Percentiles rank a stretch among this genome's conserved stretches.
Evolutionary conservation across 2,329 filamentous ascomycete genomes (phyloP).

Genomic region (Hypoxylon sp.): DNA sequence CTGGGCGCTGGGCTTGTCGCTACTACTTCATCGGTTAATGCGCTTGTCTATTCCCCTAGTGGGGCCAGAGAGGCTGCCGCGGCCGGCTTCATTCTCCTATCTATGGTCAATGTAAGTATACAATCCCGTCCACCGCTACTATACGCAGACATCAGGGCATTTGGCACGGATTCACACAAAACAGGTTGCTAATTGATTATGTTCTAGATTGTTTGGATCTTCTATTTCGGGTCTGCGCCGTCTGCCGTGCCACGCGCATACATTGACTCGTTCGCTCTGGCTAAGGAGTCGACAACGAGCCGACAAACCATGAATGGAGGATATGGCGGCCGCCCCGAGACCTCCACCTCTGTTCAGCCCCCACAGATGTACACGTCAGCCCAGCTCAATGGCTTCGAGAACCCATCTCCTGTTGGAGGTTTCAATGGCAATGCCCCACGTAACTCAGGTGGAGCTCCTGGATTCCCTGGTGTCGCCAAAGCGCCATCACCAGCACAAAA

Average conservation of each 20-base stretch:
- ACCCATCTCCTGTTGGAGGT: conserved; percentile 86
- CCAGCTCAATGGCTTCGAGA: conserved; percentile 96
- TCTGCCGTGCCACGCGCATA: conserved; percentile 89
- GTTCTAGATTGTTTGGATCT: conserved; percentile 92
- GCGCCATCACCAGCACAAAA: conserved; percentile 60
- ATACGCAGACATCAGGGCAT: background rate
- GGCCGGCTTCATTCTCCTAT: conserved; percentile 93
- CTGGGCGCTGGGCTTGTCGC: conserved; percentile 86
- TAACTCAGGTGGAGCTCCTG: conserved; percentile 61
- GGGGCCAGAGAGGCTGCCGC: conserved; percentile 86
- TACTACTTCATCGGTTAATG: conserved; percentile 88
- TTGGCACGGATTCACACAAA: background rate
- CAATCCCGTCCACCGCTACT: background rate
- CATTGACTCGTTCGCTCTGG: conserved; percentile 93
- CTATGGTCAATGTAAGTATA: conserved; percentile 86
- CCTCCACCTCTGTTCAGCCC: conserved; percentile 80
- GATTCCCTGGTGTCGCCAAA: conserved; percentile 56
- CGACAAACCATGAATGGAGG: conserved; percentile 80
- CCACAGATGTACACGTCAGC: conserved; percentile 99
- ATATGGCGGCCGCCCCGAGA: conserved; percentile 85
- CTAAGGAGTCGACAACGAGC: conserved; percentile 83
- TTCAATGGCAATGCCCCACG: conserved; percentile 70
- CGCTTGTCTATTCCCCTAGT: conserved; percentile 81
- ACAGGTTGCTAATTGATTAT: conserved; percentile 7
- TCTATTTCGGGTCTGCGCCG: conserved; percentile 96